These are phyloP conservation scores for Beauveria varroae DNA, from an alignment of 2,329 filamentous ascomycete genomes.

Conservation along the genomic window DNA sequence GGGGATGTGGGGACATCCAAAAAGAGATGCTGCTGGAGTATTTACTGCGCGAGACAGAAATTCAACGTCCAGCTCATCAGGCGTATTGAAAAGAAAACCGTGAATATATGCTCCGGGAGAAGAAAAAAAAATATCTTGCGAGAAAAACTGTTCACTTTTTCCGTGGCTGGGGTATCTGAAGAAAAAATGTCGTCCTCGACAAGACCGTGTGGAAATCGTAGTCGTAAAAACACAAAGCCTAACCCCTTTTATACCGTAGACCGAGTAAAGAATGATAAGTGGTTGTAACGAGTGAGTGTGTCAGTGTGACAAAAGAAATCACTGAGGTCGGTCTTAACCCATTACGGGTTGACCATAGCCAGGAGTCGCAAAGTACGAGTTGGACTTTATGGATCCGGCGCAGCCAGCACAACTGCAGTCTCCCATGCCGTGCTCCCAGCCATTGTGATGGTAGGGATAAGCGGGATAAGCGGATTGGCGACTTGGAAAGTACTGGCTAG, in stretches of 20 bases:
- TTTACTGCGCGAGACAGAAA: neutral
- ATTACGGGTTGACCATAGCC: slow-evolving; percentile 48
- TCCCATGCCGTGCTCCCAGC: slow-evolving; percentile 43
- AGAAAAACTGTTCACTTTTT: slow-evolving; percentile 20
- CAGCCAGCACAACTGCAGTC: slow-evolving; percentile 46
- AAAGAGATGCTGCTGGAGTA: neutral
- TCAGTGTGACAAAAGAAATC: slow-evolving; percentile 15
- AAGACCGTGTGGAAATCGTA: slow-evolving; percentile 25
- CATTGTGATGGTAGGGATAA: slow-evolving; percentile 31
- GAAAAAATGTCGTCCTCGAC: slow-evolving; percentile 23
- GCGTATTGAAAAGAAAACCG: slow-evolving; percentile 4
- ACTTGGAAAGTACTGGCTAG: slow-evolving; percentile 33
- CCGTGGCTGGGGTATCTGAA: slow-evolving; percentile 34
- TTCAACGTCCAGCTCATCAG: neutral
- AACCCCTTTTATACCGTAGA: slow-evolving; percentile 19
- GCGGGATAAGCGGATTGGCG: slow-evolving; percentile 40
- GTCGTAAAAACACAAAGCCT: slow-evolving; percentile 22
- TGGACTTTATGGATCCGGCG: slow-evolving; percentile 36
- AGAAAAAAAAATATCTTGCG: slow-evolving; percentile 16
- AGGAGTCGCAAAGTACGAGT: slow-evolving; percentile 40
- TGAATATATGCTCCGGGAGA: slow-evolving; percentile 17
- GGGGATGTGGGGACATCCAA: neutral
- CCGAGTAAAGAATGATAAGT: slow-evolving; percentile 11
- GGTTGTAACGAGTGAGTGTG: slow-evolving; percentile 16
- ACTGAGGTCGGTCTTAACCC: slow-evolving; percentile 31